Conservation (phyloP, 768 basidiomycete species). For the Collybiopsis luxurians region DNA sequence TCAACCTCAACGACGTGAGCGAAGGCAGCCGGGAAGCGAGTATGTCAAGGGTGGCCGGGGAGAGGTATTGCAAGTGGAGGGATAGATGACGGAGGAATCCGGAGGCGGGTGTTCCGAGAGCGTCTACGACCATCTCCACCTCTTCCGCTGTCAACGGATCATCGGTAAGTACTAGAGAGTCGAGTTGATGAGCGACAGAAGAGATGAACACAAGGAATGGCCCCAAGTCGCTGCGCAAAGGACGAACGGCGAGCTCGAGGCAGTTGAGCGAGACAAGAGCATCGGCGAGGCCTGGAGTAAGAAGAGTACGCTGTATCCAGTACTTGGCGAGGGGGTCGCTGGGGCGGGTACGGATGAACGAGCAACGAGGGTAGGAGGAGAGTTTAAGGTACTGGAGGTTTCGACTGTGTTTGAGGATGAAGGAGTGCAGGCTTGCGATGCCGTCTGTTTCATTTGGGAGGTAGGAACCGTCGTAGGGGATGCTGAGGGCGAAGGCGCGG, state of each 20-base stretch:
- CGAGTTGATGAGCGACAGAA: not conserved
- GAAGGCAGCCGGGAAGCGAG: not conserved
- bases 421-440: constrained; percentile 29
- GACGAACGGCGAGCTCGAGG: constrained; percentile 3
- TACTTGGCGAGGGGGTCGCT: constrained; percentile 26
- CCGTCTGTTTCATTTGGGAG: constrained; percentile 19
- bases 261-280: not conserved
- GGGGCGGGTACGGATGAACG: constrained; percentile 9
- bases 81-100: not conserved
- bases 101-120: not conserved
- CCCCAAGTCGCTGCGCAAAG: not conserved
- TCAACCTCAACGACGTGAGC: not conserved
- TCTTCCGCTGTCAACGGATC: not conserved
- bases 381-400: constrained; percentile 36
- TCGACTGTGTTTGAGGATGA: constrained; percentile 32
- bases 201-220: not conserved
- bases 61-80: constrained; percentile 1
- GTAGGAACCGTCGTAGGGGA: constrained; percentile 44
- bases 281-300: not conserved
- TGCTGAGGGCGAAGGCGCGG: constrained; percentile 34
- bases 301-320: constrained; percentile 37
- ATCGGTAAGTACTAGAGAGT: not conserved
- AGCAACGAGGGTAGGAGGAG: constrained; percentile 25
- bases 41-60: not conserved
- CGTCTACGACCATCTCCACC: not conserved